Percentiles rank a stretch among this genome's conserved stretches.
Conservation (phyloP, 805 yeast genomes). For the Wickerhamomyces chaumierensis region DNA sequence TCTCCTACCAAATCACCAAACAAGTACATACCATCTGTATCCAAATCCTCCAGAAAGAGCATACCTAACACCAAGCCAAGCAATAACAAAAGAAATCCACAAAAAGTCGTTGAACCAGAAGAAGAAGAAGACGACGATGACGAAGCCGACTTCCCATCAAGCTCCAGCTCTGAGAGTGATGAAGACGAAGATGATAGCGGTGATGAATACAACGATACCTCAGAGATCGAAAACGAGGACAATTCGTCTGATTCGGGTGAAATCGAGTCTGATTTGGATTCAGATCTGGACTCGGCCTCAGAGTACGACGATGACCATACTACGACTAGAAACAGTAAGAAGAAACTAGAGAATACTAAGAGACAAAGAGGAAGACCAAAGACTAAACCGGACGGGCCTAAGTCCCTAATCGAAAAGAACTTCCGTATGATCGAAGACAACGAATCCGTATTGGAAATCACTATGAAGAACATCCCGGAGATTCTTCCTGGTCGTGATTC, state of each 20-base stretch:
- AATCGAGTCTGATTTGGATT: slow-evolving; percentile 15
- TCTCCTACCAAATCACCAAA: no score
- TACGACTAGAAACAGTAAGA: slow-evolving; percentile 15
- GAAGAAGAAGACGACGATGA: no score
- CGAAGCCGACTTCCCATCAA: no score
- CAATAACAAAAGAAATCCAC: no score
- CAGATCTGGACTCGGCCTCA: not conserved
- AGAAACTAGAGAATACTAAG: no score
- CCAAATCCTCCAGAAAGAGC: no score
- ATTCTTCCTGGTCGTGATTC: slow-evolving; percentile 78
- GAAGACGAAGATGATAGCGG: not conserved
- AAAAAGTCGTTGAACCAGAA: no score
- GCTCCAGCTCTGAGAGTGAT: slow-evolving; percentile 4
- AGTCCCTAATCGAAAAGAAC: slow-evolving; percentile 4
- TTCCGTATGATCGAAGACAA: slow-evolving; percentile 11
- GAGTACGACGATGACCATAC: slow-evolving; percentile 8
- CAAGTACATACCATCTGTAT: no score
- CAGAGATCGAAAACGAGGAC: slow-evolving; percentile 12
- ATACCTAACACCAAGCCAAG: no score
- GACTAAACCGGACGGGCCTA: slow-evolving; percentile 4
- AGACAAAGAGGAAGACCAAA: slow-evolving; percentile 5
- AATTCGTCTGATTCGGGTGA: slow-evolving; percentile 10
- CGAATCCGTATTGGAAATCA: slow-evolving; percentile 12
- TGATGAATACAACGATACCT: not conserved
- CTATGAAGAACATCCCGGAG: slow-evolving; percentile 7